A percentile compares a stretch with the other conserved stretches of the same genome.
These are phyloP conservation scores for Trypanosoma vivax DNA, from an alignment of 208 protist genomes.

Conservation along the genomic window DNA sequence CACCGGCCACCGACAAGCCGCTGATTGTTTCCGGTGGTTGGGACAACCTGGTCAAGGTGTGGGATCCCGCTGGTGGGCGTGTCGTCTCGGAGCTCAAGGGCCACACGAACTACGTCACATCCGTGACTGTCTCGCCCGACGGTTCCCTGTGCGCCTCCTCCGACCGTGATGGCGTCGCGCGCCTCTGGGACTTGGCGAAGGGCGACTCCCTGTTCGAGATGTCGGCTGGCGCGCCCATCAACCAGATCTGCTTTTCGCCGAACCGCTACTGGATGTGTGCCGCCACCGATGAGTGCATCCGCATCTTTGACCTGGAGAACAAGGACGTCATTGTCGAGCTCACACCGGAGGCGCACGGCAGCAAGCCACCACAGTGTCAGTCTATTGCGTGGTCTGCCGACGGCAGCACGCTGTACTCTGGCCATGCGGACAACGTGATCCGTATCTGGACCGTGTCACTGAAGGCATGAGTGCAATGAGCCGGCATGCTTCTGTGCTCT, in stretches of 20 bases:
- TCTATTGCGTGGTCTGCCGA: conserved; percentile 97
- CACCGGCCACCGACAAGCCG: conserved; percentile 84
- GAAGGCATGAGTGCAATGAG: conserved; percentile 10
- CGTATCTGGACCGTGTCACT: conserved; percentile 92
- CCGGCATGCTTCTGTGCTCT: background rate
- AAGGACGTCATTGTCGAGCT: conserved; percentile 95
- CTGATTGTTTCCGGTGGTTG: conserved; percentile 97
- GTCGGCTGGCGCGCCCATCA: conserved; percentile 83
- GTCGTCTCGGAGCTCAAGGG: conserved; percentile 92
- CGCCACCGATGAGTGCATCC: conserved; percentile 89
- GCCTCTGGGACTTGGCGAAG: conserved; percentile 97
- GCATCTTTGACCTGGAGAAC: conserved; percentile 97
- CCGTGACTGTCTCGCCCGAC: conserved; percentile 98
- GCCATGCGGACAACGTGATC: conserved; percentile 98
- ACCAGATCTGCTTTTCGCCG: conserved; percentile 97
- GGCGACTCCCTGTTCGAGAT: conserved; percentile 97
- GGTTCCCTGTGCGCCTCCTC: conserved; percentile 99
- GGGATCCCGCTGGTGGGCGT: conserved; percentile 93
- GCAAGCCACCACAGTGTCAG: conserved; percentile 81
- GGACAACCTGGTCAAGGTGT: conserved; percentile 98
- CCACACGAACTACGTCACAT: conserved; percentile 98
- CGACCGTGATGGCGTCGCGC: conserved; percentile 97
- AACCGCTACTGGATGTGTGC: conserved; percentile 99
- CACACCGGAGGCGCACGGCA: conserved; percentile 45
- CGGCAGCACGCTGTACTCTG: conserved; percentile 96